A percentile compares a stretch with the other conserved stretches of the same genome.
These are phyloP conservation scores for Thamnidium elegans DNA, from an alignment of 192 early-diverging fungal species.

Conservation along the genomic window DNA sequence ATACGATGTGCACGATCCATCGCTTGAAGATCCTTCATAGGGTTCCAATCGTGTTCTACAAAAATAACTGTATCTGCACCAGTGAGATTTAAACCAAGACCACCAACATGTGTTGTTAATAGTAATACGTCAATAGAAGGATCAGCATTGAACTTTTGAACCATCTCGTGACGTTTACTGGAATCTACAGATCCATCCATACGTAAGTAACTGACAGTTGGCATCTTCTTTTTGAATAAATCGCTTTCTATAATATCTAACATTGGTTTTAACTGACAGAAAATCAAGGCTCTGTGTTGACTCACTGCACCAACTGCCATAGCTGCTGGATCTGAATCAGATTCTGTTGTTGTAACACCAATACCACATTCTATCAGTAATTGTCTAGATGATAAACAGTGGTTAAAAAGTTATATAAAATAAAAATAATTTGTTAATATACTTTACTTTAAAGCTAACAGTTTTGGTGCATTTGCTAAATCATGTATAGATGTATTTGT, in stretches of 20 bases:
- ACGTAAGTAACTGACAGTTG: constrained; percentile 87
- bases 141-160: constrained; percentile 93
- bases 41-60: constrained; percentile 99
- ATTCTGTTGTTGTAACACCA: constrained; percentile 56
- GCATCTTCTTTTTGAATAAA: constrained; percentile 78
- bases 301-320: constrained; percentile 58
- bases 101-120: constrained; percentile 95
- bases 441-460: constrained; percentile 77
- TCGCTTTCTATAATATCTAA: constrained; percentile 95
- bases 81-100: constrained; percentile 94
- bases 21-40: constrained; percentile 98
- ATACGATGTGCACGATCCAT: constrained; percentile 99
- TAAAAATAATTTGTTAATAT: background rate
- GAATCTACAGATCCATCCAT: constrained; percentile 91
- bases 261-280: constrained; percentile 94
- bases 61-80: constrained; percentile 99
- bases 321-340: constrained; percentile 47
- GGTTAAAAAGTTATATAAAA: constrained; percentile 1
- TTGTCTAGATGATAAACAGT: constrained; percentile 48
- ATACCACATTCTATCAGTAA: constrained; percentile 94
- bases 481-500: constrained; percentile 63
- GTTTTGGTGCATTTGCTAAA: constrained; percentile 83
- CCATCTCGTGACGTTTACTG: constrained; percentile 81
- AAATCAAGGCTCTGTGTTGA: constrained; percentile 93
- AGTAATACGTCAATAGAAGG: constrained; percentile 93